Conservation (phyloP, 208 protist genomes). For the Perkinsela sp. region DNA sequence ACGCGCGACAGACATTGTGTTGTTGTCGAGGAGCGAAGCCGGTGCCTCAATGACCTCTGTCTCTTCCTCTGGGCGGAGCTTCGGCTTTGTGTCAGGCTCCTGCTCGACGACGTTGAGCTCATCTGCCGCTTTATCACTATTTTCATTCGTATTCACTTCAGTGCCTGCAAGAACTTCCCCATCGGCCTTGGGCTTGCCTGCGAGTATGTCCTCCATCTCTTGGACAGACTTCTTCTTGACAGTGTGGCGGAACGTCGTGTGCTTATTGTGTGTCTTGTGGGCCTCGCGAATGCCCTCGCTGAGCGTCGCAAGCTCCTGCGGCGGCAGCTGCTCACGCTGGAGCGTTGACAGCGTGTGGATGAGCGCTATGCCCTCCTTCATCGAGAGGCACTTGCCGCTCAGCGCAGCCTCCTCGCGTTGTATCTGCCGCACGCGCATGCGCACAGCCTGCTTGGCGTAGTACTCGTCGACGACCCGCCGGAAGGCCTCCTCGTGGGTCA, state of each 20-base stretch:
- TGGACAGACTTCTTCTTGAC: not conserved
- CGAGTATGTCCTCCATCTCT: not conserved
- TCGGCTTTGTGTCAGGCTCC: not conserved
- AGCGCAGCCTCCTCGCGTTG: conserved; percentile 63
- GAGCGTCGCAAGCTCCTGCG: conserved; percentile 33
- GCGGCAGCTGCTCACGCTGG: conserved; percentile 47
- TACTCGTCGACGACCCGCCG: conserved; percentile 33
- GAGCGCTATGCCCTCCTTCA: conserved; percentile 55
- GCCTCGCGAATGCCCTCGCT: conserved; percentile 16
- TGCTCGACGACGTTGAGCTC: no score
- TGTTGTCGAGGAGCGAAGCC: not conserved
- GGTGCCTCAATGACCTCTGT: not conserved
- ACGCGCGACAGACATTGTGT: not conserved
- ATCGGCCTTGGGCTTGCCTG: not conserved
- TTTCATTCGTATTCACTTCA: not conserved
- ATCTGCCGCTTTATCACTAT: not conserved
- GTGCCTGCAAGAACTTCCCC: not conserved
- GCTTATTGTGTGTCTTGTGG: not conserved
- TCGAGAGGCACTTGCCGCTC: conserved; percentile 51
- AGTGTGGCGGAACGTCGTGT: not conserved
- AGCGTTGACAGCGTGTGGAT: conserved; percentile 39
- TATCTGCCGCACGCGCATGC: conserved; percentile 45
- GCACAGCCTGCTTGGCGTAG: conserved; percentile 36
- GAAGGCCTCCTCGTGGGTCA: conserved; percentile 30
- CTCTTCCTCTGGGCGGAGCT: not conserved